Evolutionary conservation across 768 basidiomycete genomes (phyloP).

Genomic region (Suillus paluster): DNA sequence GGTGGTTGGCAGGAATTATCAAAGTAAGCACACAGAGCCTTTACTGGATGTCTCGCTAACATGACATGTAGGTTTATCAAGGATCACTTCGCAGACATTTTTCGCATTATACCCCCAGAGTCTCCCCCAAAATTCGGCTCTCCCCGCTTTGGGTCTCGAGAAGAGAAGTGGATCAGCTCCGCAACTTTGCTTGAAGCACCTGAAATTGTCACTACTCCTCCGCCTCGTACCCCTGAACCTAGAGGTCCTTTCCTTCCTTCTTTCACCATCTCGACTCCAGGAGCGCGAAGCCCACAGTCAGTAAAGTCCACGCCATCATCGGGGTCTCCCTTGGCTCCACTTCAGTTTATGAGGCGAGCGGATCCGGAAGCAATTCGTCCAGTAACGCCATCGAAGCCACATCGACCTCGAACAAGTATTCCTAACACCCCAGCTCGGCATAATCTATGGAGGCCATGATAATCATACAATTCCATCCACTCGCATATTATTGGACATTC

Average conservation of each 20-base stretch:
- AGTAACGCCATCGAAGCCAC: slow-evolving; percentile 68
- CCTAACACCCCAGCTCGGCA: slow-evolving; percentile 53
- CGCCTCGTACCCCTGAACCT: slow-evolving; percentile 74
- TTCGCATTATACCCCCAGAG: slow-evolving; percentile 68
- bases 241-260: slow-evolving; percentile 60
- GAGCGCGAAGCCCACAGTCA: slow-evolving; percentile 49
- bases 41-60: slow-evolving; percentile 11
- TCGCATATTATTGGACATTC: slow-evolving; percentile 21
- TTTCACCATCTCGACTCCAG: slow-evolving; percentile 60
- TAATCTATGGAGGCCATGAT: slow-evolving; percentile 69
- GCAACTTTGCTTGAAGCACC: slow-evolving; percentile 65
- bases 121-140: slow-evolving; percentile 56
- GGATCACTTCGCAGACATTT: slow-evolving; percentile 83
- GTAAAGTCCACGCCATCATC: slow-evolving; percentile 58
- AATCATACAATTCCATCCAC: slow-evolving; percentile 17
- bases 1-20: slow-evolving; percentile 94
- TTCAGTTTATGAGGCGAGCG: slow-evolving; percentile 86
- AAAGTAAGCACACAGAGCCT: slow-evolving; percentile 56
- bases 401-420: slow-evolving; percentile 46
- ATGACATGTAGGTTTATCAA: slow-evolving; percentile 71
- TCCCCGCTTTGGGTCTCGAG: slow-evolving; percentile 45
- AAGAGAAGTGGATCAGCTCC: slow-evolving; percentile 87
- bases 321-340: slow-evolving; percentile 75
- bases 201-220: slow-evolving; percentile 40
- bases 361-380: slow-evolving; percentile 65